Percentiles rank a stretch among this genome's conserved stretches.
Conservation (phyloP, 257 asterid genomes). For the Mitragyna speciosa region DNA sequence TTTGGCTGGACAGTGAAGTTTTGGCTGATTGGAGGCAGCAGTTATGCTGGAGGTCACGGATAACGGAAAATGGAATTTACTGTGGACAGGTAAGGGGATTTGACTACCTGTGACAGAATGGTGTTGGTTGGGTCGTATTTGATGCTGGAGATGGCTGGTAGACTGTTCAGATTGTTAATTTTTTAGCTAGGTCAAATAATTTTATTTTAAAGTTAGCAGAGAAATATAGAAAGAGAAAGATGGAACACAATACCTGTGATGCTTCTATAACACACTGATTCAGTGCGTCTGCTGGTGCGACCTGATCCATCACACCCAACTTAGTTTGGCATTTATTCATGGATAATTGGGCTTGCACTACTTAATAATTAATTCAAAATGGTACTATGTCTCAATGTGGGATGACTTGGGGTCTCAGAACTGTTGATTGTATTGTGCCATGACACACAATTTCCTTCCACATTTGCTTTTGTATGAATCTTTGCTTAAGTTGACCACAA, state of each 20-base stretch:
- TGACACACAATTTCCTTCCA: background rate
- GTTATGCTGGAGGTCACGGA: background rate
- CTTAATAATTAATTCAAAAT: background rate
- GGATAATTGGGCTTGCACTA: background rate
- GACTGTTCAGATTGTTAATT: background rate
- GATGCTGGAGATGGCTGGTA: constrained; percentile 1
- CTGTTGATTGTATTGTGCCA: background rate
- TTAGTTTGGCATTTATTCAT: background rate
- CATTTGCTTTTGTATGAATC: background rate
- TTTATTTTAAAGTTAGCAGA: background rate
- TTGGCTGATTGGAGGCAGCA: background rate
- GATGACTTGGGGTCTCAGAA: background rate
- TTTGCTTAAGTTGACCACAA: background rate
- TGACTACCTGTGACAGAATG: background rate
- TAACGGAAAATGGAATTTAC: background rate
- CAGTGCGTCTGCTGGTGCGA: background rate
- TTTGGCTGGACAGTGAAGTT: background rate
- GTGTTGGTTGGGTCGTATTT: background rate
- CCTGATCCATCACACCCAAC: background rate
- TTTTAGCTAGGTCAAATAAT: background rate
- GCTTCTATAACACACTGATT: background rate
- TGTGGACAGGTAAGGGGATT: background rate
- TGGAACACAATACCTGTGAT: background rate
- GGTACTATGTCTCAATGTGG: background rate
- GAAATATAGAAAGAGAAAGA: background rate